Conservation (phyloP, 2,329 filamentous ascomycete genomes). For the Apiospora arundinis region DNA sequence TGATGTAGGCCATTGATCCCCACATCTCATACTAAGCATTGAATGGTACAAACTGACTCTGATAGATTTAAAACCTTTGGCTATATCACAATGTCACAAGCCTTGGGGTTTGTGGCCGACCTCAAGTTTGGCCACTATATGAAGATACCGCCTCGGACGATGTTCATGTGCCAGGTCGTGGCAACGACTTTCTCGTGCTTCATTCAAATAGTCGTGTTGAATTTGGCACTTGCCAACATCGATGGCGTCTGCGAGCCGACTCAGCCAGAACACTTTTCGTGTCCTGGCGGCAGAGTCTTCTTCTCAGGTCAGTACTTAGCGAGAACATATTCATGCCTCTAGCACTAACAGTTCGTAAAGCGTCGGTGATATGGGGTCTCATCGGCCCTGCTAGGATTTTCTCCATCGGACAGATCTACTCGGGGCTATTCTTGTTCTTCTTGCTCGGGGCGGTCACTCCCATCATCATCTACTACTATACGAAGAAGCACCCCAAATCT, state of each 20-base stretch:
- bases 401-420: constrained; percentile 67
- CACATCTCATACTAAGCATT: neutral
- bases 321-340: neutral
- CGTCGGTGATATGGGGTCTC: constrained; percentile 72
- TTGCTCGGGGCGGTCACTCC: constrained; percentile 60
- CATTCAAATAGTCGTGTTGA: constrained; percentile 69
- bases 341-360: constrained; percentile 37
- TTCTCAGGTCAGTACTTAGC: constrained; percentile 56
- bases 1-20: constrained; percentile 59
- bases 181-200: constrained; percentile 71
- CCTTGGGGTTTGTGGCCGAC: constrained; percentile 68
- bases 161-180: constrained; percentile 70
- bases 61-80: constrained; percentile 67
- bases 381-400: constrained; percentile 70
- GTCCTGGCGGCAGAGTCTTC: constrained; percentile 68
- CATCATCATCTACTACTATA: constrained; percentile 56
- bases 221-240: constrained; percentile 67
- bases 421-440: constrained; percentile 66
- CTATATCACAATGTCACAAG: constrained; percentile 69
- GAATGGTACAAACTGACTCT: constrained; percentile 28
- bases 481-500: constrained; percentile 58
- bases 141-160: constrained; percentile 63
- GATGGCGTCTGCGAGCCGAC: constrained; percentile 65
- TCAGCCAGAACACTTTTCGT: constrained; percentile 66
- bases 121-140: constrained; percentile 78